Evolutionary conservation across 805 yeast genomes (phyloP).

Genomic region (Wickerhamomyces bovis): DNA sequence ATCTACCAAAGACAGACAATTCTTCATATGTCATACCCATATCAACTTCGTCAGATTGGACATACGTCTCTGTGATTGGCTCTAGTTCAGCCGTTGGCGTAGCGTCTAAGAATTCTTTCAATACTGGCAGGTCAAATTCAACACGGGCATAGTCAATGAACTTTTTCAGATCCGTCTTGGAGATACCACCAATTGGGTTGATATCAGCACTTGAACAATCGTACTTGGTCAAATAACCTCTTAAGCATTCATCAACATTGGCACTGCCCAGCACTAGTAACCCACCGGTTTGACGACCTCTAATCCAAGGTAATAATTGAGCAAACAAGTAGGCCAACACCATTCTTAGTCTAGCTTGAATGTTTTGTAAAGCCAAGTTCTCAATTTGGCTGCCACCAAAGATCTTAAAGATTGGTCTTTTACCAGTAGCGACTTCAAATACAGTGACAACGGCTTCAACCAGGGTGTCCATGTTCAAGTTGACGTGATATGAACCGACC

Average conservation of each 20-base stretch:
- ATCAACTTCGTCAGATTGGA: slow-evolving; percentile 93
- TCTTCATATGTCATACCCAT: slow-evolving; percentile 99
- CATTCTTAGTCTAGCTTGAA: slow-evolving; percentile 95
- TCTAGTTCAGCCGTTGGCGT: slow-evolving; percentile 98
- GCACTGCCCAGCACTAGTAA: slow-evolving; percentile 91
- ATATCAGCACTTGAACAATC: slow-evolving; percentile 97
- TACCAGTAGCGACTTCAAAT: slow-evolving; percentile 87
- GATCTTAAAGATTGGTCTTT: slow-evolving; percentile 79
- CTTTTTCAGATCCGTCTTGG: slow-evolving; percentile 84
- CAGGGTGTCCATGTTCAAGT: slow-evolving; percentile 83
- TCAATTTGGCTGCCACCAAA: slow-evolving; percentile 93
- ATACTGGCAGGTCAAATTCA: slow-evolving; percentile 68
- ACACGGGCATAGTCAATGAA: slow-evolving; percentile 77
- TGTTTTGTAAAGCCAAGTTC: slow-evolving; percentile 91
- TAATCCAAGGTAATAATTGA: slow-evolving; percentile 90
- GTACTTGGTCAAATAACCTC: slow-evolving; percentile 95
- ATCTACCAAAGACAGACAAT: slow-evolving; percentile 80
- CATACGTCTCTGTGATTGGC: slow-evolving; percentile 87
- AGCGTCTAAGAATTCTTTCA: slow-evolving; percentile 76
- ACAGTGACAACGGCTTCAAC: slow-evolving; percentile 69
- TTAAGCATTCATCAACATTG: slow-evolving; percentile 91
- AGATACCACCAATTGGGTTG: slow-evolving; percentile 98
- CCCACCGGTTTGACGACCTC: slow-evolving; percentile 65
- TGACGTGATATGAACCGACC: slow-evolving; percentile 86
- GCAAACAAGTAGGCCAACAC: slow-evolving; percentile 91